Conservation (phyloP, 2,329 filamentous ascomycete species). For the Daldinia eschscholtzii region DNA sequence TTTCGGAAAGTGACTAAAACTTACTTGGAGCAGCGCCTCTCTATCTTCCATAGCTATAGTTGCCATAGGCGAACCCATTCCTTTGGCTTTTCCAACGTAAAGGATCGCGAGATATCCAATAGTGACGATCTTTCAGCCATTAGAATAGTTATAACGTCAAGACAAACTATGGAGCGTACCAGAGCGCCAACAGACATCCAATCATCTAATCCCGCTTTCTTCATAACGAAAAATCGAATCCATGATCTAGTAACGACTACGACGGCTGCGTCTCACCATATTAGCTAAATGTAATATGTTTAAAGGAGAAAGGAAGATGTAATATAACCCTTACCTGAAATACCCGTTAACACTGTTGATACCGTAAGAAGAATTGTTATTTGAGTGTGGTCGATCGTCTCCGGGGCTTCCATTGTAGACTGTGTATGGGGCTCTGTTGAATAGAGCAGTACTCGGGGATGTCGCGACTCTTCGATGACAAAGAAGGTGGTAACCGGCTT, state of each 20-base stretch:
- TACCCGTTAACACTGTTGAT: conserved; percentile 39
- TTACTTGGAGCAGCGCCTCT: conserved; percentile 36
- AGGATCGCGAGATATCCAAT: conserved; percentile 43
- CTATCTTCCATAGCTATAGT: conserved; percentile 38
- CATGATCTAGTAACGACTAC: conserved; percentile 35
- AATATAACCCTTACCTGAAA: conserved; percentile 36
- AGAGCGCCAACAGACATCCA: conserved; percentile 45
- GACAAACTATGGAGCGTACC: conserved; percentile 21
- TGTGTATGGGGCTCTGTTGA: background rate
- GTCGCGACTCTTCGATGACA: background rate
- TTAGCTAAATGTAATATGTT: background rate
- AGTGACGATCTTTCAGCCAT: conserved; percentile 36
- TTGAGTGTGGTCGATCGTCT: conserved; percentile 29
- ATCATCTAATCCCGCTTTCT: conserved; percentile 43
- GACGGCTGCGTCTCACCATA: conserved; percentile 28
- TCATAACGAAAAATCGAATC: conserved; percentile 43
- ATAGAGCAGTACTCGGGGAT: conserved; percentile 2
- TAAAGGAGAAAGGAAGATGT: background rate
- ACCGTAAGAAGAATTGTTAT: conserved; percentile 38
- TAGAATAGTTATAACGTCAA: conserved; percentile 3
- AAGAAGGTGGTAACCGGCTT: background rate
- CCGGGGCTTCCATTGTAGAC: conserved; percentile 22
- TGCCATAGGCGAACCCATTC: conserved; percentile 42
- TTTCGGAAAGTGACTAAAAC: background rate
- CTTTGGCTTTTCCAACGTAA: conserved; percentile 35